These are phyloP conservation scores for Stephania japonica DNA, from an alignment of 164 flowering plant species.

Conservation along the genomic window DNA sequence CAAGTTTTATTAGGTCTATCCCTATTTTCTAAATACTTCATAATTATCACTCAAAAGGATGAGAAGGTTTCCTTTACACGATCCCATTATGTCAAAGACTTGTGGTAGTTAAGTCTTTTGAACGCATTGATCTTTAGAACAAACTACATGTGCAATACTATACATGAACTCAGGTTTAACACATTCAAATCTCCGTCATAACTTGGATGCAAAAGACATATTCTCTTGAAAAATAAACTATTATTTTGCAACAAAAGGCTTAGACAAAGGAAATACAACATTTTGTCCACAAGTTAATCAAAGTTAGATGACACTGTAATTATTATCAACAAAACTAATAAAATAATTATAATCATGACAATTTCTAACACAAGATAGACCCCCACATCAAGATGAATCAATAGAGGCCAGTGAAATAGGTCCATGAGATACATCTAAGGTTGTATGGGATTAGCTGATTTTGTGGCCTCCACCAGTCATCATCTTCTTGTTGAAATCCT, in stretches of 20 bases:
- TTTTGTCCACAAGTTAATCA: background rate
- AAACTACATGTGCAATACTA: background rate
- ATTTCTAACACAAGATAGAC: background rate
- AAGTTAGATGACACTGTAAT: background rate
- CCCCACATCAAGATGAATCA: background rate
- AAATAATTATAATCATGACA: too few species aligned
- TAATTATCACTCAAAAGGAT: background rate
- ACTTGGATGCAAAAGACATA: background rate
- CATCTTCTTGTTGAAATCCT: background rate
- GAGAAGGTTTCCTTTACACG: background rate
- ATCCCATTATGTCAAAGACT: background rate
- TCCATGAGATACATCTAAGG: background rate
- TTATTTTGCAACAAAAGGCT: background rate
- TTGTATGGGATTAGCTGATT: background rate
- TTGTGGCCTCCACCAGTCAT: background rate
- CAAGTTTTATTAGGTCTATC: background rate
- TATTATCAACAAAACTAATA: background rate
- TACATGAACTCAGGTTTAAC: background rate
- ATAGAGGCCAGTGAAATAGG: background rate
- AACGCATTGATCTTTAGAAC: too few species aligned
- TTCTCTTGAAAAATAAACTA: background rate
- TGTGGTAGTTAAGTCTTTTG: background rate
- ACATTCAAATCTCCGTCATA: background rate
- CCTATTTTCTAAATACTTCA: too few species aligned
- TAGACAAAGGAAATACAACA: background rate